Evolutionary conservation across 73 alveolate species (phyloP).

Genomic region (Durusdinium trenchii): DNA sequence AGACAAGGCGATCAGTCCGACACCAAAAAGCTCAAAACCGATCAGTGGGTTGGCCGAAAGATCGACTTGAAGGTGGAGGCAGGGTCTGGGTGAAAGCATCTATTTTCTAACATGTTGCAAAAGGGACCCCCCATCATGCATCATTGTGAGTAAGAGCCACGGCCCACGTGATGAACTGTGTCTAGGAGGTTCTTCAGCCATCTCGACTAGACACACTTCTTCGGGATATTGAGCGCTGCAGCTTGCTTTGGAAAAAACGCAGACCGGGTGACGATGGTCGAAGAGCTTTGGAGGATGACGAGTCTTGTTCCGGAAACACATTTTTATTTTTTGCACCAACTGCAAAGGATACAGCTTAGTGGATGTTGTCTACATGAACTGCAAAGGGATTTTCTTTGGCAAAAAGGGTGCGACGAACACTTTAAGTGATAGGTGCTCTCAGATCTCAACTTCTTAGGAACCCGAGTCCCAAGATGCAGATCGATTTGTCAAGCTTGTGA

Average conservation of each 20-base stretch:
- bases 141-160: not conserved
- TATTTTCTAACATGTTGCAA: not conserved
- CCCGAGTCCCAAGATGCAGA: slow-evolving; percentile 73
- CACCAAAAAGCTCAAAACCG: not conserved
- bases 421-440: no score
- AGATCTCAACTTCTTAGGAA: no score
- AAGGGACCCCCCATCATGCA: not conserved
- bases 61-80: slow-evolving; percentile 69
- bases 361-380: no score
- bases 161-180: not conserved
- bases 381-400: no score
- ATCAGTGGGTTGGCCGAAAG: slow-evolving; percentile 74
- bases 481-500: slow-evolving; percentile 49
- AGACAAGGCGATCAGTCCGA: not conserved
- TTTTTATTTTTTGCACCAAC: not conserved
- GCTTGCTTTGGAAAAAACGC: slow-evolving; percentile 57
- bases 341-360: no score
- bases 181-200: slow-evolving; percentile 32
- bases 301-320: not conserved
- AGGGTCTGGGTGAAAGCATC: not conserved
- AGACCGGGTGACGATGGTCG: not conserved
- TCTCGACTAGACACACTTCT: slow-evolving; percentile 48
- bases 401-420: no score
- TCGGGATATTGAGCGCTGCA: slow-evolving; percentile 69
- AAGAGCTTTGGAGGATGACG: not conserved